Evolutionary conservation across 2,329 filamentous ascomycete genomes (phyloP), one percentile per base, ranked within the genome.

Genomic region (Sclerotinia borealis): DNA sequence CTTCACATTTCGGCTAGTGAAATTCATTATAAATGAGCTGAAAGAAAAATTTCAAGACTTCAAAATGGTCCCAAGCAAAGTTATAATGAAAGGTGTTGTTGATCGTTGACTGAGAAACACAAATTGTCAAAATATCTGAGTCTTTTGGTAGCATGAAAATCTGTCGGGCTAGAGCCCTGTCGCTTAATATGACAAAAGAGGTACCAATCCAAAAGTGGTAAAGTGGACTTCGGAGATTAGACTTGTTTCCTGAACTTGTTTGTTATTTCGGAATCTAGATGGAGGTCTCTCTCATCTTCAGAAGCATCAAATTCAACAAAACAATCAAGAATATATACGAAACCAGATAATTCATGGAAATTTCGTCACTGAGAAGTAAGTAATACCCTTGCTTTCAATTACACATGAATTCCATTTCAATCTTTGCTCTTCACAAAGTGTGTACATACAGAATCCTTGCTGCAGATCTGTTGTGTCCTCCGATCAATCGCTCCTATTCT

Each of bases 11-110:
- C 3, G 2, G 4, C 1, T 37, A 11, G 13, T 37, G 4, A 52
- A 37, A 5, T 29, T n/a, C 15, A 9, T 1, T 17, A 1, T 27
- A 11, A 1, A 11, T 10, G 13, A 1, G 11, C 15, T 19, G 1
- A 11, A 48, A 19, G 15, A 11, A 19, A 27, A 4, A 19, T 1
- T 0, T 10, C 19, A 39, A 7, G 17, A 9, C 9, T 6, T 41
- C 22, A 11, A 27, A 29, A 25, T 27, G 2, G 4, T 5, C 11
- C 13, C 7, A 37, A 5, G 27, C 15, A 17, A 15, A 17, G 25
- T 2, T 19, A 25, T 9, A 1, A 2, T 2, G 9, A 41, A 25
- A 48, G 19, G 4, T 13, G 2, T 54, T 27, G 9, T 29, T 41
- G 7, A 52, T 25, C 3, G 7, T n/a, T 41, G 25, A 41, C 13